phyloP scores from a whole-genome alignment of 1,139 yeast species.

The Petasospora fabianii region DNA sequence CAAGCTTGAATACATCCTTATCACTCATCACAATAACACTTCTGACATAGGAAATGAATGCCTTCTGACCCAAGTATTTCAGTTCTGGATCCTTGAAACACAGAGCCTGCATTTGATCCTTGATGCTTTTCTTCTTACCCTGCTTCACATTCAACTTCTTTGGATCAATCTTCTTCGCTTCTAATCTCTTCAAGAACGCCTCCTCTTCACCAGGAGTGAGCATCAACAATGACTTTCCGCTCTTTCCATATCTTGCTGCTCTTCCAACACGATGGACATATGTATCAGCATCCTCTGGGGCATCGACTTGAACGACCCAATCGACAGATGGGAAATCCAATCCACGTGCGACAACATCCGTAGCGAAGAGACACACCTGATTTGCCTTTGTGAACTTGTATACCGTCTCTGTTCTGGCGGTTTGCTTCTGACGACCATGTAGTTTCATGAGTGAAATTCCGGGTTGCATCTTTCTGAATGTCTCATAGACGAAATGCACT shows the following conservation, averaged over 20 bases:
- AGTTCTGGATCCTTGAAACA: slow-evolving; percentile 90
- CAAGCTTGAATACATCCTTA: slow-evolving; percentile 76
- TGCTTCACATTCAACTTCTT: slow-evolving; percentile 69
- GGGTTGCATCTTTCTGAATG: slow-evolving; percentile 89
- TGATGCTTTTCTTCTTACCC: slow-evolving; percentile 72
- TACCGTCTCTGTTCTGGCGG: slow-evolving; percentile 87
- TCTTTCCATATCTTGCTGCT: slow-evolving; percentile 89
- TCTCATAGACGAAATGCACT: slow-evolving; percentile 89
- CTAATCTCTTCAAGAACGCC: slow-evolving; percentile 65
- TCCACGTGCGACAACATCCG: slow-evolving; percentile 97
- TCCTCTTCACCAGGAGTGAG: slow-evolving; percentile 81
- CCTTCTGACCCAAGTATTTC: slow-evolving; percentile 92
- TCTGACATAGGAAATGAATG: slow-evolving; percentile 84
- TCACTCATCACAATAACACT: slow-evolving; percentile 86
- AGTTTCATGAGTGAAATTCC: slow-evolving; percentile 90
- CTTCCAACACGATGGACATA: slow-evolving; percentile 97
- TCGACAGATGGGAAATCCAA: slow-evolving; percentile 96
- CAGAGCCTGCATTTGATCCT: slow-evolving; percentile 80
- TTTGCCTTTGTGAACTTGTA: slow-evolving; percentile 82
- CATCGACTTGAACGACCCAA: slow-evolving; percentile 95
- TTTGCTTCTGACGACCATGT: slow-evolving; percentile 95
- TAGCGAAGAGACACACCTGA: slow-evolving; percentile 86
- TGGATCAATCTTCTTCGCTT: slow-evolving; percentile 48
- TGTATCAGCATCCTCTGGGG: slow-evolving; percentile 94
- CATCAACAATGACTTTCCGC: slow-evolving; percentile 82